phyloP scores from a whole-genome alignment of 2,329 filamentous ascomycete genomes.

The Colletotrichum liaoningense region DNA sequence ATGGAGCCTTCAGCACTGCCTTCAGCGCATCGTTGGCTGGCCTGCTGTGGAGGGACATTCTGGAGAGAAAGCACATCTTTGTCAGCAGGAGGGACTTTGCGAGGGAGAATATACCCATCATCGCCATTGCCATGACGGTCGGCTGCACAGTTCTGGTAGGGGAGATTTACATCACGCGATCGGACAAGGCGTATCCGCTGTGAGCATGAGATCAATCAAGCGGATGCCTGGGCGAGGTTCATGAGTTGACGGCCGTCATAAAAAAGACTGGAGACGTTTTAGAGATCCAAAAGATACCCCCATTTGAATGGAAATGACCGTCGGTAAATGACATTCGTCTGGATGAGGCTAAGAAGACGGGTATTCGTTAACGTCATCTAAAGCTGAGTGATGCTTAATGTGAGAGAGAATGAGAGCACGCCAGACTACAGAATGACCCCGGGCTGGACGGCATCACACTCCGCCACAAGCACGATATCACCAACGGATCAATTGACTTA shows the following conservation, averaged over 20 bases:
- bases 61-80: constrained; percentile 74
- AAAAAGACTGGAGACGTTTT: background rate
- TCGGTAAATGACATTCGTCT: background rate
- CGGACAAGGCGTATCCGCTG: constrained; percentile 48
- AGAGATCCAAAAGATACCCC: background rate
- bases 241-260: too few relatives aligned
- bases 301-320: background rate
- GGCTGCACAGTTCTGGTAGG: constrained; percentile 71
- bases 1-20: constrained; percentile 77
- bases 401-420: background rate
- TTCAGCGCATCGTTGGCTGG: constrained; percentile 80
- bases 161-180: constrained; percentile 70
- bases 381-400: background rate
- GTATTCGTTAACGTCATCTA: background rate
- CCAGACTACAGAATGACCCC: background rate
- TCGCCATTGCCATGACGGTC: constrained; percentile 74
- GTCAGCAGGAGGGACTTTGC: constrained; percentile 75
- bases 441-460: background rate
- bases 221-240: too few relatives aligned
- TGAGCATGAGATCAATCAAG: background rate
- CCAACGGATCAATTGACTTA: background rate
- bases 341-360: background rate
- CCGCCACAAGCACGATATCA: background rate
- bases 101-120: constrained; percentile 76
- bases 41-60: constrained; percentile 78